Percentiles rank a stretch among this genome's conserved stretches.
Evolutionary conservation across 2,329 filamentous ascomycete species (phyloP).

Genomic region (Pyrenophora teres): DNA sequence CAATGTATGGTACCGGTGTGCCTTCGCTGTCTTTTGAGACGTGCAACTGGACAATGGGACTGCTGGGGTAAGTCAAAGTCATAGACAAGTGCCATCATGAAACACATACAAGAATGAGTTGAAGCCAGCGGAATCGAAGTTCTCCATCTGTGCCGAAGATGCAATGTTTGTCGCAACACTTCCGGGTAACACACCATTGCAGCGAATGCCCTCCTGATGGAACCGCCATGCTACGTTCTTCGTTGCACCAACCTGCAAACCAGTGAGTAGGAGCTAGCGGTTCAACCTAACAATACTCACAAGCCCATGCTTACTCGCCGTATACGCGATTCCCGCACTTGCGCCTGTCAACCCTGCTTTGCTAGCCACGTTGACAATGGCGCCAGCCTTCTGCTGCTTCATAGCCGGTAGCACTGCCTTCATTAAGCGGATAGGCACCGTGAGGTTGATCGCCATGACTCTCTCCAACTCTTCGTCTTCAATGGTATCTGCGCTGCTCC

Average conservation of each 20-base stretch:
- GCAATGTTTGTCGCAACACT: constrained; percentile 34
- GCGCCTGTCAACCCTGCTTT: constrained; percentile 45
- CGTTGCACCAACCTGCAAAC: constrained; percentile 49
- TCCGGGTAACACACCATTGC: constrained; percentile 54
- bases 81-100: background rate
- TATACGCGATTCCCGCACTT: constrained; percentile 52
- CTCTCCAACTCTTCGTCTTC: constrained; percentile 49
- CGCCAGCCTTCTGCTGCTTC: constrained; percentile 46
- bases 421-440: constrained; percentile 53
- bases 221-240: constrained; percentile 57
- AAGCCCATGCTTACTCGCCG: constrained; percentile 52
- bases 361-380: constrained; percentile 50
- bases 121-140: constrained; percentile 27
- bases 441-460: constrained; percentile 51
- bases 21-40: constrained; percentile 31
- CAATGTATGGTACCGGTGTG: constrained; percentile 26
- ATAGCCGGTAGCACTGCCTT: constrained; percentile 51
- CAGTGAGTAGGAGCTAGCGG: background rate
- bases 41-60: constrained; percentile 29
- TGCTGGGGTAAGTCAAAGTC: constrained; percentile 10
- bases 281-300: constrained; percentile 24
- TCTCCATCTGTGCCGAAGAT: constrained; percentile 30
- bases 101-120: constrained; percentile 27
- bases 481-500: constrained; percentile 48
- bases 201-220: constrained; percentile 52